Evolutionary conservation across 257 asterid species (phyloP).

Genomic region (Paraleonurus japonicus): DNA sequence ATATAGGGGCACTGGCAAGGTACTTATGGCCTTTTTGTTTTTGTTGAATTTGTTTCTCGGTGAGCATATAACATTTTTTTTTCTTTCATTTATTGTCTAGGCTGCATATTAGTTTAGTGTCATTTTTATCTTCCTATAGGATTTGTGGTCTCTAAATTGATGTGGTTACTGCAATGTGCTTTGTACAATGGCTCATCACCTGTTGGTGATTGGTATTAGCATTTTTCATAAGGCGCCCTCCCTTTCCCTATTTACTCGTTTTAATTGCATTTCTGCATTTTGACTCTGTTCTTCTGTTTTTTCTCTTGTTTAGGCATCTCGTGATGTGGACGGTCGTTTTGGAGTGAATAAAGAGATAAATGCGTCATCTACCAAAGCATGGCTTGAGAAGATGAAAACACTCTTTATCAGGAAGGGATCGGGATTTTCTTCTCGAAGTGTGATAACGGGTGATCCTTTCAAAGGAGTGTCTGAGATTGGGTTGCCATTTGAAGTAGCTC

Average conservation of each 20-base stretch:
- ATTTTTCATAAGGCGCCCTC: too few species aligned
- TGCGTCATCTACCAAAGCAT: conserved; percentile 82
- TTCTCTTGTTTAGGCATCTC: conserved; percentile 65
- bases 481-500: conserved; percentile 85
- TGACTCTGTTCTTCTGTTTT: conserved; percentile 9
- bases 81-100: conserved; percentile 13
- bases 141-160: conserved; percentile 17
- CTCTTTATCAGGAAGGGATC: conserved; percentile 94
- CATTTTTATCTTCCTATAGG: conserved; percentile 1
- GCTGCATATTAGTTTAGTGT: conserved; percentile 13
- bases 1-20: conserved; percentile 95
- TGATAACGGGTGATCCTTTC: conserved; percentile 91
- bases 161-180: conserved; percentile 14
- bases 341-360: conserved; percentile 71
- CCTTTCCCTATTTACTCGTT: too few species aligned
- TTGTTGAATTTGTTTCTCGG: conserved; percentile 17
- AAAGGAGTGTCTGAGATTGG: conserved; percentile 94
- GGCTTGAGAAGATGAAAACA: conserved; percentile 98
- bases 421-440: conserved; percentile 96
- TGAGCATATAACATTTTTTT: neutral
- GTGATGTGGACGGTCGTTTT: conserved; percentile 87
- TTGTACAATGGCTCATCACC: neutral
- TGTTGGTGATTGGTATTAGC: too few species aligned
- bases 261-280: conserved; percentile 21
- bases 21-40: conserved; percentile 30